Evolutionary conservation across 345 rosid genomes (phyloP), one percentile per base, ranked within the genome.

Genomic region (Hibiscus trionum): DNA sequence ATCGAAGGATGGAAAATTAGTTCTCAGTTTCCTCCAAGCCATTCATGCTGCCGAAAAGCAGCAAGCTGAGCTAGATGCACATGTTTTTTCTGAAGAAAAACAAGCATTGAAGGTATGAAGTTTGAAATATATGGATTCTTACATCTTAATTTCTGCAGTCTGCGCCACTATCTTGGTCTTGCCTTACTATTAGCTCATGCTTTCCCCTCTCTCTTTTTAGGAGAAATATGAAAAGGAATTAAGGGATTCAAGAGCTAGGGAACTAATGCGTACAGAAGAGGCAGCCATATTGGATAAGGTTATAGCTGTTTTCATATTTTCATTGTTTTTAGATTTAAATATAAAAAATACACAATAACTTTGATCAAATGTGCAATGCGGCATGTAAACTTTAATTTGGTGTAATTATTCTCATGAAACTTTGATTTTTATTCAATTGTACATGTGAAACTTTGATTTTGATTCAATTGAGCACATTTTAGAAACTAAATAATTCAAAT

Each of bases 251-350:
- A 91, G 91, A 80, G 97, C 94, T 3, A 89, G 97, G 78, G 97
- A 91, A 74, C 92, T 96, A 50, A 96, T 96, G 99, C 90, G 72
- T 74, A 85, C 88, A 16, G 98, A 96, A 86, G 96, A 96, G 85
- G 99, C 94, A 35, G 98, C 98, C 58, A 86, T 96, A 56, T 76
- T 93, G 79, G 94, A 96, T 77, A 96, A 96, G 99, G 99, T 96
- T 75, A 15, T 70, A 33, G 42, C 44, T 11, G 49, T 65, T 73
- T 73, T 56, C 33, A 37, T 75, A 50, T 68, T 63, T 71, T 56
- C 78, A 5, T 42, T 68, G 47, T 35, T 75, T 60, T 11, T 44
- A 44, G 47, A 44, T 11, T 11, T 44, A 44, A 44, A 44, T 44
- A 44, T 44, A 9, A 44, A 44, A 44, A 44, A 2, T 44, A 44